phyloP scores from a whole-genome alignment of 441 rosid genomes.

The Caryocar brasiliense region DNA sequence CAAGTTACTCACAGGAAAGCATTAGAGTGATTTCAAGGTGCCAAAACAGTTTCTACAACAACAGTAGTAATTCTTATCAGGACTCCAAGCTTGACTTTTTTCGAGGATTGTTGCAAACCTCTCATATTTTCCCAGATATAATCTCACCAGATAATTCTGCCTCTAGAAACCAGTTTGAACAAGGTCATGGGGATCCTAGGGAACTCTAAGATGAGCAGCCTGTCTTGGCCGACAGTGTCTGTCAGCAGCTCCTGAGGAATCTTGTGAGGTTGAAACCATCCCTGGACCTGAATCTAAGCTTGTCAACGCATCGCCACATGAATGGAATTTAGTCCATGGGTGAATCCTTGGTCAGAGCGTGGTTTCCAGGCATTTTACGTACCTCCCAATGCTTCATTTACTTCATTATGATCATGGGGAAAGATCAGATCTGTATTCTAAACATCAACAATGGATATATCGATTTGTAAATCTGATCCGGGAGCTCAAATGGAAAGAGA shows the following conservation, averaged over 20 bases:
- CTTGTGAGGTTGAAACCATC: slow-evolving; percentile 50
- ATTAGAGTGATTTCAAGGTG: too few relatives aligned
- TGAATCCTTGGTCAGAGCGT: neutral
- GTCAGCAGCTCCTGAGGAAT: slow-evolving; percentile 54
- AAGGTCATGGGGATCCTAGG: too few relatives aligned
- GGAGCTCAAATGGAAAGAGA: neutral
- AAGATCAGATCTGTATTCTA: neutral
- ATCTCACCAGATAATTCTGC: too few relatives aligned
- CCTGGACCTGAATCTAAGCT: slow-evolving; percentile 46
- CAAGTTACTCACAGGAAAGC: too few relatives aligned
- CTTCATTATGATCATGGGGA: neutral
- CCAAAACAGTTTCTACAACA: too few relatives aligned
- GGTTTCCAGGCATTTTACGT: slow-evolving; percentile 5
- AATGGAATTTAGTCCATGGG: slow-evolving; percentile 21
- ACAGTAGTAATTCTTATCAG: too few relatives aligned
- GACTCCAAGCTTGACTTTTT: too few relatives aligned
- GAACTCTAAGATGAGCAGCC: too few relatives aligned
- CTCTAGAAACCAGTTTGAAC: too few relatives aligned
- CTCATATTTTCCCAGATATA: too few relatives aligned
- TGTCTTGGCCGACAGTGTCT: too few relatives aligned
- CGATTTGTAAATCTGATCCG: neutral
- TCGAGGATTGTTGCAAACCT: too few relatives aligned
- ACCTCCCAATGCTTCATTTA: neutral
- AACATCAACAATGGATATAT: neutral
- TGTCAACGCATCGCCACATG: slow-evolving; percentile 31